These are phyloP conservation scores for Malus sieversii DNA, from an alignment of 306 rosid genomes.

Conservation along the genomic window DNA sequence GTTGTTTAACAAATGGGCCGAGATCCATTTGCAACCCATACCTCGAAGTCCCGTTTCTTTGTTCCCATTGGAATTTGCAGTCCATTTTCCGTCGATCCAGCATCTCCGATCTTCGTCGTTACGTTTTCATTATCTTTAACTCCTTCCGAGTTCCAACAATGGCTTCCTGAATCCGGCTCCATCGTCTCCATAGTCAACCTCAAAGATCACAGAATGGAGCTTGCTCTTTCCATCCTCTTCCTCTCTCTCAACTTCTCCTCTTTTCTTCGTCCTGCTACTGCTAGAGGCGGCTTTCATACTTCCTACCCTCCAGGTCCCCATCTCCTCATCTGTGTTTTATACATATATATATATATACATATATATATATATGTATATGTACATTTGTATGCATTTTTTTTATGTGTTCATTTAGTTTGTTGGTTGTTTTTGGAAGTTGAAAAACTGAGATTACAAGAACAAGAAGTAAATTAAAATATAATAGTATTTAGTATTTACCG, in stretches of 20 bases:
- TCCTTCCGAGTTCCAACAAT: background rate
- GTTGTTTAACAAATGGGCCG: background rate
- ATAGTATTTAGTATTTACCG: background rate
- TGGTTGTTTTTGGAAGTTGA: background rate
- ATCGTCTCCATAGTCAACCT: background rate
- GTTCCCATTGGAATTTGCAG: background rate
- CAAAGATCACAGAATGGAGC: background rate
- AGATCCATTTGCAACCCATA: background rate
- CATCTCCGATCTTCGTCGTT: background rate
- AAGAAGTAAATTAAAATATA: too few relatives aligned
- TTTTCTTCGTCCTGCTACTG: constrained; percentile 26
- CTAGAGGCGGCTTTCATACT: constrained; percentile 37
- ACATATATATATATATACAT: too few relatives aligned
- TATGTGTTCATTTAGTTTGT: background rate
- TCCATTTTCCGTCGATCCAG: background rate
- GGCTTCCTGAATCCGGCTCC: constrained; percentile 2
- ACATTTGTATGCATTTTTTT: background rate
- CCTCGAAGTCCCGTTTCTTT: background rate
- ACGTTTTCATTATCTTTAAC: background rate
- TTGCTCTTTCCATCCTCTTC: constrained; percentile 33
- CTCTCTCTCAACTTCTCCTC: constrained; percentile 22
- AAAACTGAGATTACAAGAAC: too few relatives aligned
- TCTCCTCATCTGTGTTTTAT: background rate
- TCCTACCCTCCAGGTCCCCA: constrained; percentile 40
- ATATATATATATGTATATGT: background rate